Evolutionary conservation across 2,329 filamentous ascomycete species (phyloP), one percentile per base, ranked within the genome.

Genomic region (Cytospora schulzeri): DNA sequence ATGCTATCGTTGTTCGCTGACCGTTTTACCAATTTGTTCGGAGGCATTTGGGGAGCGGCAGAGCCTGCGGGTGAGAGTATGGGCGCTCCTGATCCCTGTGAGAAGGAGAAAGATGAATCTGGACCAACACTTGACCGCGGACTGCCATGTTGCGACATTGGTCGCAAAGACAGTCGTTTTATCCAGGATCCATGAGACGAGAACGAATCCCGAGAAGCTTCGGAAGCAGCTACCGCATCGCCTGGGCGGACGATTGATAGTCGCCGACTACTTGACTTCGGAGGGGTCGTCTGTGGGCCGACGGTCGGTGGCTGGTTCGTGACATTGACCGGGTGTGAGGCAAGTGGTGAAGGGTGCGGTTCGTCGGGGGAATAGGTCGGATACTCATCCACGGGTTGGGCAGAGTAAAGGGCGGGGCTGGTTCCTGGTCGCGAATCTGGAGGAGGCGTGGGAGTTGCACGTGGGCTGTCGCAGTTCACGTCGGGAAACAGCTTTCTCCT

Each of bases 1-100:
- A 67, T 52, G 59, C 62, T 67, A 24, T 67, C 65, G 29, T 41
- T 60, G 35, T 57, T 45, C n/a, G 58, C 62, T 45, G 85, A 82
- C 66, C 90, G 86, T 77, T 94, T 94, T 60, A 93, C 90, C 50
- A 93, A 81, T 78, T 92, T 93, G 76, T 93, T 93, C 22, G 87
- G 88, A 11, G 85, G 79, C 35, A 86, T 75, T 66, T 81, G 81
- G 69, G 75, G 76, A 68, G 74, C 77, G 22, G 74, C 66, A 22
- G 79, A 73, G 52, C 72, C 73, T 19, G 75, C 70, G 26, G 78
- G 75, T 12, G 78, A 76, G 26, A 90, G 75, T 64, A 92, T 89
- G 19, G 89, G 88, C 28, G 83, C 86, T 1, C 82, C 84, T 41
- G 90, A 92, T 65, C 83, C 85, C 76, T 91, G 84, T 22, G 88